Conservation (phyloP, 257 asterid genomes). For the Gynochthodes officinalis region DNA sequence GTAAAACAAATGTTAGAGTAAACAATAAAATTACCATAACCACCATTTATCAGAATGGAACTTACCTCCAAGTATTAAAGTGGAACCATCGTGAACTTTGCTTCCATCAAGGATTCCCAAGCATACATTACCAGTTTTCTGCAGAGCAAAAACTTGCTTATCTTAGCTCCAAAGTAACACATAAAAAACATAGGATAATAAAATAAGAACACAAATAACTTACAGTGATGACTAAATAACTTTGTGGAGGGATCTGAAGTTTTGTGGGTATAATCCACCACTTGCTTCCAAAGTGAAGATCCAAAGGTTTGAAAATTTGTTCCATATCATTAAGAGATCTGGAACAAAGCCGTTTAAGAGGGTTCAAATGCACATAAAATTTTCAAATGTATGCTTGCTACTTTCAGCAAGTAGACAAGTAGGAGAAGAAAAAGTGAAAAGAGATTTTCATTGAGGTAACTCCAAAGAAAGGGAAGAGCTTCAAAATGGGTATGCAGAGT, state of each 20-base stretch:
- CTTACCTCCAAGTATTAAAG: slow-evolving; percentile 72
- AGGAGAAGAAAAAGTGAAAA: background rate
- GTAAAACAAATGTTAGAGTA: background rate
- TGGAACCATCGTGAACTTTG: slow-evolving; percentile 50
- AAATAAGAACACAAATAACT: slow-evolving; percentile 17
- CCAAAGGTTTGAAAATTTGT: slow-evolving; percentile 53
- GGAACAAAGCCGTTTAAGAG: slow-evolving; percentile 1
- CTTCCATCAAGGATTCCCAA: slow-evolving; percentile 74
- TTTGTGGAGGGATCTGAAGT: slow-evolving; percentile 69
- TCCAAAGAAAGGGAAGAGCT: background rate
- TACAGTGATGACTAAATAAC: slow-evolving; percentile 60
- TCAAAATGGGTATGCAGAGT: background rate
- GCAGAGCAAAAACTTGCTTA: slow-evolving; percentile 16
- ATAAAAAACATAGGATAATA: background rate
- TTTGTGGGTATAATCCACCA: slow-evolving; percentile 59
- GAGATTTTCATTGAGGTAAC: background rate
- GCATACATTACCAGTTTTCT: slow-evolving; percentile 66
- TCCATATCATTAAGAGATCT: slow-evolving; percentile 51
- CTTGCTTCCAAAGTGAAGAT: slow-evolving; percentile 59
- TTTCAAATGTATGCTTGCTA: background rate
- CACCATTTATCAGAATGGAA: background rate
- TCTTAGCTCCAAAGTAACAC: background rate
- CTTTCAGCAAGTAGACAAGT: background rate
- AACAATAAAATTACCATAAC: background rate
- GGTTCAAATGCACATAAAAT: background rate